These are phyloP conservation scores for Persicaria tinctoria DNA, from an alignment of 148 eudicot species.

Conservation along the genomic window DNA sequence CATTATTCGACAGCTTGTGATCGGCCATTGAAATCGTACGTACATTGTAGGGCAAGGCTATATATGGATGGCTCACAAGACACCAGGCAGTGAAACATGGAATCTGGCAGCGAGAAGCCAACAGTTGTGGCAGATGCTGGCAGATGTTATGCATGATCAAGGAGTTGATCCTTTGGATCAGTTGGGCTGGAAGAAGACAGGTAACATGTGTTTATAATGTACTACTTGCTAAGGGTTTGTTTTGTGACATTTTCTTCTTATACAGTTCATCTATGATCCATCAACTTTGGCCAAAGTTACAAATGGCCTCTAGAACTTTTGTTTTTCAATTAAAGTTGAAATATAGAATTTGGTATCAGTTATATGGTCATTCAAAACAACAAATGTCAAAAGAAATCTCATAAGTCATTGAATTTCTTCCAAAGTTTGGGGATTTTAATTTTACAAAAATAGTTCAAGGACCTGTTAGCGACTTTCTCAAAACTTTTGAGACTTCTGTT, in stretches of 20 bases:
- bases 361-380: too few relatives aligned
- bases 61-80: slow-evolving; percentile 83
- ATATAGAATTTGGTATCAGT: too few relatives aligned
- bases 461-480: too few relatives aligned
- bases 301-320: too few relatives aligned
- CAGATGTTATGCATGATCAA: slow-evolving; percentile 39
- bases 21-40: slow-evolving; percentile 16
- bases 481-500: too few relatives aligned
- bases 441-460: too few relatives aligned
- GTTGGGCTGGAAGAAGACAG: slow-evolving; percentile 93
- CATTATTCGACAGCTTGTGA: slow-evolving; percentile 11
- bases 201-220: slow-evolving; percentile 19
- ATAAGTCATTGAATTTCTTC: too few relatives aligned
- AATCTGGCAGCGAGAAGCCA: slow-evolving; percentile 78
- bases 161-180: slow-evolving; percentile 61
- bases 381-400: too few relatives aligned
- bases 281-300: too few relatives aligned
- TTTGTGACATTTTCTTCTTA: background rate
- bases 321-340: too few relatives aligned
- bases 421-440: too few relatives aligned
- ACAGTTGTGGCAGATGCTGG: slow-evolving; percentile 62
- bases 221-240: too few relatives aligned
- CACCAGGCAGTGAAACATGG: slow-evolving; percentile 68
- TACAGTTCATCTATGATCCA: background rate
- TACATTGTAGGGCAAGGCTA: slow-evolving; percentile 75